A percentile compares a stretch with the other conserved stretches of the same genome.
phyloP scores from a whole-genome alignment of 2,329 filamentous ascomycete genomes.

The Trichoderma arundinaceum region DNA sequence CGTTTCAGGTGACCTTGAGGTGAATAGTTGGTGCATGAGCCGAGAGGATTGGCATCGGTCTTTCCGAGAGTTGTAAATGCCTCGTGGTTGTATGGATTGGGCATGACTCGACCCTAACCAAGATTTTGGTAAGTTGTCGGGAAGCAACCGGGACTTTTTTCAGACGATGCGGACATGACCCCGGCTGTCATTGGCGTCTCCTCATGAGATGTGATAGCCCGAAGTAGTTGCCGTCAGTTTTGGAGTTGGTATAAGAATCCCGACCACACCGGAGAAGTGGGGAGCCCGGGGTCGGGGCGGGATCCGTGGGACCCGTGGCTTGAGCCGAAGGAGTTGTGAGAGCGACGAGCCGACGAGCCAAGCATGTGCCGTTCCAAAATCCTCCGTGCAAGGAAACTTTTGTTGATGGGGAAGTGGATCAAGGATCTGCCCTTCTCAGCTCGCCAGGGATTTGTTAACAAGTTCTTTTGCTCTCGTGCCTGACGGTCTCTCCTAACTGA shows the following conservation, averaged over 20 bases:
- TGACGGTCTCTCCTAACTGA: neutral
- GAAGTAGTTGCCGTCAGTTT: neutral
- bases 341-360: neutral
- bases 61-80: slow-evolving; percentile 25
- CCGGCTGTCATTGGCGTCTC: neutral
- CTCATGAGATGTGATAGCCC: neutral
- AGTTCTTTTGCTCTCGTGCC: neutral
- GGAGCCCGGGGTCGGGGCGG: slow-evolving; percentile 2
- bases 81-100: slow-evolving; percentile 19
- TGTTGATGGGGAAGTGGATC: neutral
- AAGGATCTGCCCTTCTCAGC: slow-evolving; percentile 22
- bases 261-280: slow-evolving; percentile 1
- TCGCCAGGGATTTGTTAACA: slow-evolving; percentile 7
- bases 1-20: slow-evolving; percentile 2
- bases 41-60: slow-evolving; percentile 13
- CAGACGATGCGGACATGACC: neutral
- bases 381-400: neutral
- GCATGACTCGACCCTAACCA: slow-evolving; percentile 6
- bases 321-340: neutral
- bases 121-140: neutral
- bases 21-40: neutral
- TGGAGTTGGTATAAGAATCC: neutral
- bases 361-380: neutral
- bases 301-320: neutral
- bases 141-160: slow-evolving; percentile 1